Base-by-base conservation (phyloP, 177 flowering plant genomes). In the Vitis hybrid region DNA sequence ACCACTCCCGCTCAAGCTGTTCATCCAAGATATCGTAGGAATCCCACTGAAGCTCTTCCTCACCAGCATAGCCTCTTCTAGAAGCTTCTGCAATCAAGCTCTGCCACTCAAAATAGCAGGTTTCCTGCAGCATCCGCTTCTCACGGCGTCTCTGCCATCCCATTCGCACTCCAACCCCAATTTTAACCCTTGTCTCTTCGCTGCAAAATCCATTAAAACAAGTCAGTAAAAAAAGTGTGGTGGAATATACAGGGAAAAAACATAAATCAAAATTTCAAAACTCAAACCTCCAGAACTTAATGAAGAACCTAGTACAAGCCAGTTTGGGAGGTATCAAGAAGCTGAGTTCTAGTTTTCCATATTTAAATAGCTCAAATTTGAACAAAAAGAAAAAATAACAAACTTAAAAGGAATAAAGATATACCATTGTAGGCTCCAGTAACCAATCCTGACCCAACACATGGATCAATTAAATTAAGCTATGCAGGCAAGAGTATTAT, bases 1-100 rank as follows among this genome's bases (percentile, higher is more conserved):
- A 18, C 96, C 94, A 91, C 74, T 90, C 92, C 65, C 72, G 64
- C 69, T 76, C 72, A 67, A 93, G 89, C 81, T 87, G 80, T 78
- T 80, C 69, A 63, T 81, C 75, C 81, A 91, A 70, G 64, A 81
- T 81, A 63, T 78, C 55, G 70, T 89, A 95, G 56, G 98, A 89
- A 79, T 95, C 88, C 99, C 97, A 95, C 70, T 86, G 89, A 65
- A 93, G 81, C 80, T 88, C 94, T 68, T 83, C 89, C 77, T 93
- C 90, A 57, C 84, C 91, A 58, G 56, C 63, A 69, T 60, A 71
- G 30, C 99, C 99, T 66, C 58, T 76, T 78, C 91, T 85, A 67
- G 95, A 85, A 76, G 97, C 89, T 70, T 86, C 91, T 45, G 98
- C 93, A 79, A 95, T 87, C 76, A 89, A 69, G 78, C 90, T 86